phyloP scores from a whole-genome alignment of 2,329 filamentous ascomycete species.

The Fusarium pilosicola region DNA sequence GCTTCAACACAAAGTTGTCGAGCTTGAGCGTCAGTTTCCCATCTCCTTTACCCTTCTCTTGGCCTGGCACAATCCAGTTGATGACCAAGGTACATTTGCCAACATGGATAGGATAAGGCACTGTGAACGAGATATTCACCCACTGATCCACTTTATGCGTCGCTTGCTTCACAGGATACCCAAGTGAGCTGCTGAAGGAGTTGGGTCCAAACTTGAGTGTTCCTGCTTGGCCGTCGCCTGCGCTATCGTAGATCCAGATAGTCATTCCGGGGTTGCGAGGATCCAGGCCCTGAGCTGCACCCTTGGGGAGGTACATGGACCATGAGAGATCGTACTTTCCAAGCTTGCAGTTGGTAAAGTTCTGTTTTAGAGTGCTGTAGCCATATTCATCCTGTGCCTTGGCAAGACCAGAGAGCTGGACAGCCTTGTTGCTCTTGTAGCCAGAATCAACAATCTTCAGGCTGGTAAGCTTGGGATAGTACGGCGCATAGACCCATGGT shows the following conservation, averaged over 20 bases:
- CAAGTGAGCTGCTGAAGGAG: neutral
- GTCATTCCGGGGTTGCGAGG: neutral
- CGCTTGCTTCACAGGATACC: neutral
- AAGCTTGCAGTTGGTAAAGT: neutral
- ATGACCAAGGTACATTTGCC: neutral
- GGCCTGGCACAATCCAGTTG: neutral
- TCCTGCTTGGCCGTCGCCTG: neutral
- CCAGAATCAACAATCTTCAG: neutral
- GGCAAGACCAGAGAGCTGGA: neutral
- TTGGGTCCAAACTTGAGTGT: neutral
- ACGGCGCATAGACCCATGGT: neutral
- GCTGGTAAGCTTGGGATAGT: neutral
- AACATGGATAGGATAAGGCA: neutral
- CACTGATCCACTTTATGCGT: neutral
- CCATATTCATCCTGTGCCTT: neutral
- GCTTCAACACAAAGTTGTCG: neutral
- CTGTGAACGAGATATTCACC: neutral
- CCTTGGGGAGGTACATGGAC: conserved; percentile 1
- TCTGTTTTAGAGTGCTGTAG: neutral
- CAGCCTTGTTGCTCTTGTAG: neutral
- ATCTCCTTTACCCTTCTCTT: neutral
- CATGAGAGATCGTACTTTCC: neutral
- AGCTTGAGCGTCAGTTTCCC: neutral
- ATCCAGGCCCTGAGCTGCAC: neutral
- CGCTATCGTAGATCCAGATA: neutral